These are phyloP conservation scores for Xylaria palmicola DNA, from an alignment of 495 filamentous ascomycete genomes.

Conservation along the genomic window DNA sequence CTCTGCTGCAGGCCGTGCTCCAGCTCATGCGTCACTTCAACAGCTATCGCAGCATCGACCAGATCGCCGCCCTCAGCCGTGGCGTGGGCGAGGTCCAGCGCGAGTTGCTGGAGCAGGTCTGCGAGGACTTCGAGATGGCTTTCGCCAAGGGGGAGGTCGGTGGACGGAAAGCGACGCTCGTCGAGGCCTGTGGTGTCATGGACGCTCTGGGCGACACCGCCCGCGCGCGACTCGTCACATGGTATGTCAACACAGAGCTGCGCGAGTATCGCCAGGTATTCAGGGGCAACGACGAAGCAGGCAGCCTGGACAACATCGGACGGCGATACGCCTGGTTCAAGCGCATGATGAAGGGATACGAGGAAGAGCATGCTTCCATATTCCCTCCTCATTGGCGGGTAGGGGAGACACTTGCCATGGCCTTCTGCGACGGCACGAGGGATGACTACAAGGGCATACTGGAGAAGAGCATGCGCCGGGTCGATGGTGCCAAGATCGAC, in stretches of 20 bases:
- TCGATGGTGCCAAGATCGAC: conserved; percentile 80
- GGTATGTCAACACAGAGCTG: conserved; percentile 98
- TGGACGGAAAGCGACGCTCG: conserved; percentile 65
- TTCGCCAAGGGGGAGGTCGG: conserved; percentile 88
- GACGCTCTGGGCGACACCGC: conserved; percentile 93
- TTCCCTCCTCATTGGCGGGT: conserved; percentile 90
- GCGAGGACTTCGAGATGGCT: conserved; percentile 94
- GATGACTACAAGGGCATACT: conserved; percentile 95
- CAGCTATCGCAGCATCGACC: conserved; percentile 94
- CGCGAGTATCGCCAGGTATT: conserved; percentile 96
- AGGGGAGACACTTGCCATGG: conserved; percentile 84
- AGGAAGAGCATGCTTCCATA: conserved; percentile 85
- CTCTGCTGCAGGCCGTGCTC: conserved; percentile 90
- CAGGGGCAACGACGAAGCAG: conserved; percentile 92
- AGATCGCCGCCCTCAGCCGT: conserved; percentile 89
- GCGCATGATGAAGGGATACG: conserved; percentile 92
- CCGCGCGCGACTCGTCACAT: conserved; percentile 76
- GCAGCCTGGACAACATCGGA: conserved; percentile 95
- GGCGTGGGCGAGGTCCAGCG: conserved; percentile 94
- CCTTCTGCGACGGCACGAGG: conserved; percentile 90
- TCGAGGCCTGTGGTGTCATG: conserved; percentile 89
- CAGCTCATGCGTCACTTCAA: conserved; percentile 99
- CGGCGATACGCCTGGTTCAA: conserved; percentile 95
- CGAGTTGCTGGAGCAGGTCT: conserved; percentile 92
- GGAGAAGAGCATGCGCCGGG: conserved; percentile 74